Evolutionary conservation across 805 yeast genomes (phyloP).

Genomic region (Starmera quercuum): DNA sequence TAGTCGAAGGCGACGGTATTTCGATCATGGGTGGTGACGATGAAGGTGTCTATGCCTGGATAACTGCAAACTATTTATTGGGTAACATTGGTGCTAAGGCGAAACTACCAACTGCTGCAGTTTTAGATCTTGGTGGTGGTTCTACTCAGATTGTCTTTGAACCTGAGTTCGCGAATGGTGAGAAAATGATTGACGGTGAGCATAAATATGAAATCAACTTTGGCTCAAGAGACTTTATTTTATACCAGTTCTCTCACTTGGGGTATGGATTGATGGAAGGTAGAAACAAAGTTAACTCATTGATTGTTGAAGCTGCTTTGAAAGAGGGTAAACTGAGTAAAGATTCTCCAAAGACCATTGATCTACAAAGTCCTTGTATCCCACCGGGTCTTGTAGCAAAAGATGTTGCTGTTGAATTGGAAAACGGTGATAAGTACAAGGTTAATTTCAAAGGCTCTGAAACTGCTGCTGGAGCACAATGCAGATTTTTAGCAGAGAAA

Average conservation of each 20-base stretch:
- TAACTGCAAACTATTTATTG: constrained; percentile 85
- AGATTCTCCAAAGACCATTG: constrained; percentile 32
- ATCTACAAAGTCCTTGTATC: constrained; percentile 74
- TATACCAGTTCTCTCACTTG: constrained; percentile 91
- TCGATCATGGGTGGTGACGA: constrained; percentile 93
- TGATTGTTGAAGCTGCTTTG: constrained; percentile 48
- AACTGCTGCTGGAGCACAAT: constrained; percentile 67
- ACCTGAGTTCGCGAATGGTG: constrained; percentile 61
- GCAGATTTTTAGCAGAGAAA: constrained; percentile 77
- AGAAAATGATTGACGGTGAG: constrained; percentile 75
- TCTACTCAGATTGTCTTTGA: constrained; percentile 98
- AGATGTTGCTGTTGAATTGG: constrained; percentile 52
- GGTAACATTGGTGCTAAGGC: constrained; percentile 83
- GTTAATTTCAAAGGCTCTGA: constrained; percentile 63
- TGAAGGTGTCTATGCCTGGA: constrained; percentile 99
- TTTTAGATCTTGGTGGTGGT: constrained; percentile 97
- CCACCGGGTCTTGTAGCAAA: constrained; percentile 68
- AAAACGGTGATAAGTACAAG: constrained; percentile 35
- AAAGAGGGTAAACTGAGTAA: constrained; percentile 31
- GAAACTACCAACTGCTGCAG: constrained; percentile 86
- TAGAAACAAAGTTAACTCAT: constrained; percentile 67
- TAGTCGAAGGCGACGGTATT: constrained; percentile 80
- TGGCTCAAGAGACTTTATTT: constrained; percentile 71
- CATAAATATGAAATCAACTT: constrained; percentile 75
- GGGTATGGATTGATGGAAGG: constrained; percentile 97